Conservation (phyloP, 495 filamentous ascomycete genomes). For the Annulohypoxylon nitens region DNA sequence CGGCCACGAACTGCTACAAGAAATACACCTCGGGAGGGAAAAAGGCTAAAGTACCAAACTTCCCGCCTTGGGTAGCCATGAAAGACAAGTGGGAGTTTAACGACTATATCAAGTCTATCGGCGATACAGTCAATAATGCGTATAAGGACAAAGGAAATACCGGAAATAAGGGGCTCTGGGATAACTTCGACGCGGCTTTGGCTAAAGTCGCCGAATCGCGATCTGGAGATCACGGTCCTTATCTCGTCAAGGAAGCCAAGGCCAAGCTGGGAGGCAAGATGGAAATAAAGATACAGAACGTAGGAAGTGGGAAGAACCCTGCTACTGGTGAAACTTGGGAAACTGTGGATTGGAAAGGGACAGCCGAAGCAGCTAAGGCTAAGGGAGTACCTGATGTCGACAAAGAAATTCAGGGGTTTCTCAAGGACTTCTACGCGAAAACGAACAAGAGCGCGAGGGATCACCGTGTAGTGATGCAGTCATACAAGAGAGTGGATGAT, state of each 20-base stretch:
- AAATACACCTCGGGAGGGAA: neutral
- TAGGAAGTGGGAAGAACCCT: constrained; percentile 4
- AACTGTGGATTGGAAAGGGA: constrained; percentile 9
- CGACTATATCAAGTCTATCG: constrained; percentile 2
- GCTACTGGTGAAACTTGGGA: constrained; percentile 2
- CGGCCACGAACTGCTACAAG: constrained; percentile 5
- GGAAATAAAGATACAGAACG: neutral
- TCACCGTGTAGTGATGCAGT: constrained; percentile 7
- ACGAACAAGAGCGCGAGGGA: neutral
- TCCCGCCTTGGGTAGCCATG: constrained; percentile 2
- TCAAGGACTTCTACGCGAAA: neutral
- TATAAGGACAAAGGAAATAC: neutral
- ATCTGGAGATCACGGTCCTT: constrained; percentile 4
- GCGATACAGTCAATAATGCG: constrained; percentile 3
- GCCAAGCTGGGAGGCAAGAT: neutral
- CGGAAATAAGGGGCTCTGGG: neutral
- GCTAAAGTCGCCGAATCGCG: constrained; percentile 3
- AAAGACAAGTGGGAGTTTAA: constrained; percentile 11
- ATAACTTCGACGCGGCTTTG: neutral
- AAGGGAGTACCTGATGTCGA: constrained; percentile 12
- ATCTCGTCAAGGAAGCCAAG: constrained; percentile 1
- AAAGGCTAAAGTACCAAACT: constrained; percentile 5
- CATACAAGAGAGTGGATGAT: constrained; percentile 2
- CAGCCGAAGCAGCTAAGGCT: neutral
- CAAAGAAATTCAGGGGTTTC: constrained; percentile 9